Evolutionary conservation across 2,329 filamentous ascomycete genomes (phyloP).

Genomic region (Dactylellina haptotyla): DNA sequence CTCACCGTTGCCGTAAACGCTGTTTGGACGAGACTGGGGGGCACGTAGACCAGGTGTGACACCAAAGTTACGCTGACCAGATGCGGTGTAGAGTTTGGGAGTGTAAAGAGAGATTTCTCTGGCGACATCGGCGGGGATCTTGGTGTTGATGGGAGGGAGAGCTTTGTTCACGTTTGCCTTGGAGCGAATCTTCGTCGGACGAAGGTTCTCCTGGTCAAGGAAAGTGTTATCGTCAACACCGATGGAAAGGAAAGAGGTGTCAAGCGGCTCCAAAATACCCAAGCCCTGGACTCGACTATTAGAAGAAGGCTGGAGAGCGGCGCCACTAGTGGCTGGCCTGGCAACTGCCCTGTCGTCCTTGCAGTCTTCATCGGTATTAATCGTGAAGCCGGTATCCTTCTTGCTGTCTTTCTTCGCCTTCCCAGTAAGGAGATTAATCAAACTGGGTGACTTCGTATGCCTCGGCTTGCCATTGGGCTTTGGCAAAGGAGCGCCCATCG

Average conservation of each 20-base stretch:
- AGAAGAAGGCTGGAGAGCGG: slow-evolving; percentile 22
- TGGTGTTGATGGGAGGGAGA: slow-evolving; percentile 46
- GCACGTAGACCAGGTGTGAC: slow-evolving; percentile 22
- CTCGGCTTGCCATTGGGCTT: slow-evolving; percentile 14
- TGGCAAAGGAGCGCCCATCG: slow-evolving; percentile 25
- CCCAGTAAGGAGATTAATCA: slow-evolving; percentile 34
- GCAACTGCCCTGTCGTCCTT: not conserved
- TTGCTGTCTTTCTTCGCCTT: slow-evolving; percentile 37
- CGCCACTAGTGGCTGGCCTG: not conserved
- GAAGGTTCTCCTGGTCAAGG: slow-evolving; percentile 29
- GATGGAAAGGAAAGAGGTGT: slow-evolving; percentile 22
- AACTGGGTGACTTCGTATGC: slow-evolving; percentile 36
- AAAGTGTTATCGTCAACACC: slow-evolving; percentile 12
- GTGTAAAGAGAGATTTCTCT: slow-evolving; percentile 46
- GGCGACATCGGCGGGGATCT: slow-evolving; percentile 26
- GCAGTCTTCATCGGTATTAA: slow-evolving; percentile 40
- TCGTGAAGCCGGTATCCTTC: slow-evolving; percentile 41
- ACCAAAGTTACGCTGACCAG: slow-evolving; percentile 41
- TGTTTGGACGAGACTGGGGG: slow-evolving; percentile 26
- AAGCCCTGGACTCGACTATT: slow-evolving; percentile 7
- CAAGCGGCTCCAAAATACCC: slow-evolving; percentile 6
- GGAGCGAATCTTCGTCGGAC: slow-evolving; percentile 2
- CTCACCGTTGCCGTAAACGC: slow-evolving; percentile 37
- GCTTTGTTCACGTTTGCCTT: slow-evolving; percentile 25
- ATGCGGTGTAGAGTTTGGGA: slow-evolving; percentile 31